Percentiles rank a stretch among this genome's conserved stretches.
These are phyloP conservation scores for Mortierella sp. DNA, from an alignment of 371 early-diverging fungal species.

Conservation along the genomic window DNA sequence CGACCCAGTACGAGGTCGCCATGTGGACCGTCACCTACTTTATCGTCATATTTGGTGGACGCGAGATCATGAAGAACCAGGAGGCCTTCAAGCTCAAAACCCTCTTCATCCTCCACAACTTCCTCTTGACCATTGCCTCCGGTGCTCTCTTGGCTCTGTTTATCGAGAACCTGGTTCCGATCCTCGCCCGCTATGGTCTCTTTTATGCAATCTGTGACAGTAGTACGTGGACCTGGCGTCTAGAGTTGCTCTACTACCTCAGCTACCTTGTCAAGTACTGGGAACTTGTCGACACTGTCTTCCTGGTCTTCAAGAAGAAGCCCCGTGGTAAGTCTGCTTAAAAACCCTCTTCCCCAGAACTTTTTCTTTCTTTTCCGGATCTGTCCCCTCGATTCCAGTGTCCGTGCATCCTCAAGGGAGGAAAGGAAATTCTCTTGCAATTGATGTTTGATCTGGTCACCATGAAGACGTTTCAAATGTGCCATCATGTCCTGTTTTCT, in stretches of 20 bases:
- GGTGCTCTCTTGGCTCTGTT: conserved; percentile 73
- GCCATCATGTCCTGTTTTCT: not conserved
- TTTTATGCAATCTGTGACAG: conserved; percentile 31
- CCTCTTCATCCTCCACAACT: conserved; percentile 82
- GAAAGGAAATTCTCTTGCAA: too few relatives aligned
- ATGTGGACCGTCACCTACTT: conserved; percentile 71
- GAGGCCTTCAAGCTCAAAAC: conserved; percentile 75
- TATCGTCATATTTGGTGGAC: conserved; percentile 80
- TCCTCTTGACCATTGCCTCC: conserved; percentile 77
- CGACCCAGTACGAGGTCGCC: conserved; percentile 74
- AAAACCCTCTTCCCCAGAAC: not conserved
- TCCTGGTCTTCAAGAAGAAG: conserved; percentile 82
- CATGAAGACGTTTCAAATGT: not conserved
- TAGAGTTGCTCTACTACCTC: conserved; percentile 85
- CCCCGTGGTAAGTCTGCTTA: conserved; percentile 66
- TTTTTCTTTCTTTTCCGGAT: not conserved
- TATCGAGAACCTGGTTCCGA: conserved; percentile 79
- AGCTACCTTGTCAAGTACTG: conserved; percentile 91
- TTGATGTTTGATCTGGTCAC: not conserved
- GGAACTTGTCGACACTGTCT: conserved; percentile 84
- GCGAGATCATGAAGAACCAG: conserved; percentile 72
- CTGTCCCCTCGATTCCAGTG: not conserved
- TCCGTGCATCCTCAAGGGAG: not conserved
- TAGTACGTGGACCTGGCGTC: conserved; percentile 77
- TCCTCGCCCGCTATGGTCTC: conserved; percentile 69